Base-by-base conservation (phyloP, 305 asterid genomes). In the Galium porrigens region DNA sequence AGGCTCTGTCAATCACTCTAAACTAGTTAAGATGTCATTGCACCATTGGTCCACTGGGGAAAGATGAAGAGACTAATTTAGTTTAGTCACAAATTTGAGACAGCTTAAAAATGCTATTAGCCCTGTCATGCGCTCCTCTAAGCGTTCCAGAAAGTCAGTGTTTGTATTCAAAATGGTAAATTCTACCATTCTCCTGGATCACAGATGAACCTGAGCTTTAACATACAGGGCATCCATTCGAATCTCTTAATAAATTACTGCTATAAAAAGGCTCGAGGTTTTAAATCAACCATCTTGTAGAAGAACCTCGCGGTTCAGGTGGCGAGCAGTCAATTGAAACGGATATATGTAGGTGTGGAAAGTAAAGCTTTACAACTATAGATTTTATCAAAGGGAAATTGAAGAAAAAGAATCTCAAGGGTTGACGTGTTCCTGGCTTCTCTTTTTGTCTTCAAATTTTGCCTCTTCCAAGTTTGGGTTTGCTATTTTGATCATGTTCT, bases 311-410 rank as follows among this genome's bases (percentile, higher is more conserved):
- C 14, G 14, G 20, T n/a, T 6, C 6, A 22, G 32, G 29, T 20
- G 0, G 58, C 15, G 14, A 53, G 58, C 7, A 34, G 20, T 4
- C 64, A n/a, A 34, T 11, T 15, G 17, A 12, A 59, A 59, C 5
- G 46, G 46, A 25, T n/a, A 29, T 11, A 36, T 12, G 49, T 59
- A 41, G 10, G 52, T 10, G 52, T 9, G 15, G 10, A 39, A 27
- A 57, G 62, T 61, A 39, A 61, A 20, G 34, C 65, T 20, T 39
- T 7, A 62, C 22, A 41, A 41, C 5, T 61, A 61, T 18, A 42
- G 66, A 48, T 33, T 15, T 4, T 25, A 42, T 5, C 66, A 22
- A 12, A 10, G 6, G 15, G 11, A 41, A 11, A 0, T 12, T 12
- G 39, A 58, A 15, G 6, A 15, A 15, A 33, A 56, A 39, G 3